Evolutionary conservation across 1,284 basidiomycete species (phyloP).

Genomic region (Cerrena zonata): DNA sequence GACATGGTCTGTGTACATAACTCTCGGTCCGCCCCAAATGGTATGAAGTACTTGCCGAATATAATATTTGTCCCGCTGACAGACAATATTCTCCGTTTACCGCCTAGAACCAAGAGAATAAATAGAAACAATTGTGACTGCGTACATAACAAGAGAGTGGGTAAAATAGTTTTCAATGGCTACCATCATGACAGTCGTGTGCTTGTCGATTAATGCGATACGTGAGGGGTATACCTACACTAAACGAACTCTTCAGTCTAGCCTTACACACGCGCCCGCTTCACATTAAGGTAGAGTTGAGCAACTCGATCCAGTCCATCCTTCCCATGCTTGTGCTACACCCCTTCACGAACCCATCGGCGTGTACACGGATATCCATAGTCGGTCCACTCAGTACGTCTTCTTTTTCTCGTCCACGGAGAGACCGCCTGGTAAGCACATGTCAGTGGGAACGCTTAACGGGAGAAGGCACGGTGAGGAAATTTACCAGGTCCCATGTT

Average conservation of each 20-base stretch:
- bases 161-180: too few species aligned
- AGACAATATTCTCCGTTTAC: too few species aligned
- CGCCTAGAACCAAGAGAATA: too few species aligned
- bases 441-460: conserved; percentile 6
- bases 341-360: neutral
- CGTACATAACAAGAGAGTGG: too few species aligned
- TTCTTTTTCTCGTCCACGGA: conserved; percentile 99
- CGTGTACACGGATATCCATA: neutral
- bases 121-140: too few species aligned
- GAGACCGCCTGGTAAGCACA: conserved; percentile 61
- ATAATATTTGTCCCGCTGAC: too few species aligned
- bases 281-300: neutral
- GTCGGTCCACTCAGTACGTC: conserved; percentile 49
- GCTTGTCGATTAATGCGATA: too few species aligned
- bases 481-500: conserved; percentile 88
- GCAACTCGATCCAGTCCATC: neutral
- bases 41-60: too few species aligned
- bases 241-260: neutral
- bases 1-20: too few species aligned
- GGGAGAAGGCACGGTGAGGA: conserved; percentile 3
- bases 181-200: too few species aligned
- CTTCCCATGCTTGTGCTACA: neutral
- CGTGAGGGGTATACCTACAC: too few species aligned
- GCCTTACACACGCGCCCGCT: neutral
- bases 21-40: too few species aligned